phyloP scores from a whole-genome alignment of 257 asterid genomes.

The Solanum rostratum region DNA sequence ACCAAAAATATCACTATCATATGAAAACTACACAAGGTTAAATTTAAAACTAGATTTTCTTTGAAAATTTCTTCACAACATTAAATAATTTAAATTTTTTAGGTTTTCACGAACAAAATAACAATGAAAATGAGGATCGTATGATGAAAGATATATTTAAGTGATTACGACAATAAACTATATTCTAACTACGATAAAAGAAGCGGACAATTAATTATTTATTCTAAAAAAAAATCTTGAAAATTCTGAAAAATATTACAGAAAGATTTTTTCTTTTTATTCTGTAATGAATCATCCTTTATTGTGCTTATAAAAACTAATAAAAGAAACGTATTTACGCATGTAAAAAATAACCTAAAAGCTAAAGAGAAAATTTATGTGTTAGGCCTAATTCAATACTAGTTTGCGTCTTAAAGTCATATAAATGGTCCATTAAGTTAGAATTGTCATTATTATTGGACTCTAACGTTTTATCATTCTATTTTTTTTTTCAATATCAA shows the following conservation, averaged over 20 bases:
- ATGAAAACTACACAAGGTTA: neutral
- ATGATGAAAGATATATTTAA: neutral
- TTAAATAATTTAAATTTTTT: neutral
- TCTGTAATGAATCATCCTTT: neutral
- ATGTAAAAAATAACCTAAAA: neutral
- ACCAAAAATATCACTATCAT: neutral
- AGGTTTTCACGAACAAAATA: neutral
- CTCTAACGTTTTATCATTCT: neutral
- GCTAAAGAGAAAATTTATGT: neutral
- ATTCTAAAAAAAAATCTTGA: neutral
- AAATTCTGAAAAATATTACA: neutral
- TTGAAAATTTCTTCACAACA: neutral
- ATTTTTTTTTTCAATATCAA: accelerated
- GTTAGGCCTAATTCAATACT: too few relatives aligned
- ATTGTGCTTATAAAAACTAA: neutral
- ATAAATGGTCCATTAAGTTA: neutral
- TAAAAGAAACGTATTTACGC: neutral
- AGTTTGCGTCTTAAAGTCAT: neutral
- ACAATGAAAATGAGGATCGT: neutral
- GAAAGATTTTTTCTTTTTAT: neutral
- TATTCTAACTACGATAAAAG: neutral
- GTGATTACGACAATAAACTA: neutral
- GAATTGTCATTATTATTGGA: neutral
- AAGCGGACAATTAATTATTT: neutral
- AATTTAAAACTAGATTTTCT: neutral